Evolutionary conservation across 441 rosid genomes (phyloP).

Genomic region (Isatis lusitanica): DNA sequence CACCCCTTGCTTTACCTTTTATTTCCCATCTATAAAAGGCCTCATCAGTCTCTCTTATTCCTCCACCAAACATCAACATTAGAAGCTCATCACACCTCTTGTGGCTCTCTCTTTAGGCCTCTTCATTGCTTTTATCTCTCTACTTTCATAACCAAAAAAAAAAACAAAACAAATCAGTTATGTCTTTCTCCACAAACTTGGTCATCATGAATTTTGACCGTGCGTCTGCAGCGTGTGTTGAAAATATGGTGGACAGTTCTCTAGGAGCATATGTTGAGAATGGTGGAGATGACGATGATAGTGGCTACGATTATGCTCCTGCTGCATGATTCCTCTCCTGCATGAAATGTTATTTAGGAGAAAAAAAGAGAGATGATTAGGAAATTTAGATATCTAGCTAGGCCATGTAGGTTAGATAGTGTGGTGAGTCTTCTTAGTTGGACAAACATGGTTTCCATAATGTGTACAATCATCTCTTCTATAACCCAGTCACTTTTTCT

Average conservation of each 20-base stretch:
- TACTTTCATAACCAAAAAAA: background rate
- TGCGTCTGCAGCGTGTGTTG: background rate
- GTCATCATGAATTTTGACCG: background rate
- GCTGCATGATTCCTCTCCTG: constrained; percentile 21
- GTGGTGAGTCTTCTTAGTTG: background rate
- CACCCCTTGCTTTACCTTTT: constrained; percentile 15
- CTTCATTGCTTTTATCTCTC: background rate
- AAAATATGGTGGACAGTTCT: constrained; percentile 17
- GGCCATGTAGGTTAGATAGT: constrained; percentile 12
- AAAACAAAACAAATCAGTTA: background rate
- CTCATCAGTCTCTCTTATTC: background rate
- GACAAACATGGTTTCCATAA: background rate
- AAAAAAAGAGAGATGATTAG: background rate
- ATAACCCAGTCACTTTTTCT: background rate
- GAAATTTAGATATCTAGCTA: constrained; percentile 3
- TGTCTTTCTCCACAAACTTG: background rate
- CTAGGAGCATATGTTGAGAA: constrained; percentile 1
- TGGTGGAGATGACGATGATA: constrained; percentile 31
- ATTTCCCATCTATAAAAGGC: constrained; percentile 24
- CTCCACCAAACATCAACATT: constrained; percentile 19
- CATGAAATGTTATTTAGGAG: background rate
- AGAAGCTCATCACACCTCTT: constrained; percentile 3
- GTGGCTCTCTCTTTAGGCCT: background rate
- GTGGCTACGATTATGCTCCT: constrained; percentile 29
- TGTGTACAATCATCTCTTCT: background rate